A percentile compares a stretch with the other conserved stretches of the same genome.
These are phyloP conservation scores for Penicillium sp. DNA, from an alignment of 2,329 filamentous ascomycete species.

Conservation along the genomic window DNA sequence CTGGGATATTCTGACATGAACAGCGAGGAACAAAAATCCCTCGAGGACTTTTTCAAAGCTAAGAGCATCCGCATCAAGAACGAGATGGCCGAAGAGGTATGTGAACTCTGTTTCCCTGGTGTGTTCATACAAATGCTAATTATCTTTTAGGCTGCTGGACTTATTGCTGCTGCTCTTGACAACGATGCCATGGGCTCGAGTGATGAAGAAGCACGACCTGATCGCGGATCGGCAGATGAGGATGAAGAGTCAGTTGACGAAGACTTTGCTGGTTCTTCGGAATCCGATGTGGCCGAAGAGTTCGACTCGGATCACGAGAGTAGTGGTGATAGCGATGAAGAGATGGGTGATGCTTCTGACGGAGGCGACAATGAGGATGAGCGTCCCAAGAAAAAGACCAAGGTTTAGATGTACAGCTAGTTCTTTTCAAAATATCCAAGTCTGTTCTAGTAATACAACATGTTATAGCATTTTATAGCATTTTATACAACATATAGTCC, in stretches of 20 bases:
- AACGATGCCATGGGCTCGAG: conserved; percentile 81
- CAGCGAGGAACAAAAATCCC: conserved; percentile 85
- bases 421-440: conserved; percentile 2
- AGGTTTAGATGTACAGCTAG: conserved; percentile 38
- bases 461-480: not conserved
- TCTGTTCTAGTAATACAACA: not conserved
- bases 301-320: conserved; percentile 91
- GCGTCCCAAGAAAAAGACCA: conserved; percentile 64
- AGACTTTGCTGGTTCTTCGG: conserved; percentile 88
- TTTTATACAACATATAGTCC: not conserved
- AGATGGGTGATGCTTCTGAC: conserved; percentile 50
- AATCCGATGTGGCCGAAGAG: conserved; percentile 95
- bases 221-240: conserved; percentile 90
- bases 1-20: conserved; percentile 18
- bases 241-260: conserved; percentile 94
- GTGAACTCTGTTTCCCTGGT: conserved; percentile 30
- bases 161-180: conserved; percentile 76
- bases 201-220: conserved; percentile 70
- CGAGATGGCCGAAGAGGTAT: conserved; percentile 93
- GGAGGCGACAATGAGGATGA: conserved; percentile 45
- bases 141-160: conserved; percentile 47
- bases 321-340: conserved; percentile 65
- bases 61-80: conserved; percentile 97
- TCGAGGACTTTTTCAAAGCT: conserved; percentile 97
- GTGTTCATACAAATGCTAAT: conserved; percentile 20